These are phyloP conservation scores for Acephala macrosclerotiorum DNA, from an alignment of 2,329 filamentous ascomycete species.

Conservation along the genomic window DNA sequence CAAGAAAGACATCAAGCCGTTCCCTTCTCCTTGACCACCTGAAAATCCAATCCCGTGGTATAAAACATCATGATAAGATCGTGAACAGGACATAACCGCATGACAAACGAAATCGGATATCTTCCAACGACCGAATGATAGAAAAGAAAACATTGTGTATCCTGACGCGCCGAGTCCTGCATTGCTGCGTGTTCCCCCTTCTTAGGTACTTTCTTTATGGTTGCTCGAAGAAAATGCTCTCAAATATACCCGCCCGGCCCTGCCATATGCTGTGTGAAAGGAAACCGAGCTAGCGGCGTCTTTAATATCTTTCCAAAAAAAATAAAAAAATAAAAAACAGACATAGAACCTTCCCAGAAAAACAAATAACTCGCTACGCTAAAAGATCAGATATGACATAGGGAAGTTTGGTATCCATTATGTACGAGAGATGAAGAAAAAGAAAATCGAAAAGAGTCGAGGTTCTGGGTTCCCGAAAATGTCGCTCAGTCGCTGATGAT, in stretches of 20 bases:
- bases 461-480: constrained; percentile 40
- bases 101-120: constrained; percentile 39
- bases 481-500: constrained; percentile 43
- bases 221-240: constrained; percentile 47
- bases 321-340: constrained; percentile 39
- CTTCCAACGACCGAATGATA: constrained; percentile 38
- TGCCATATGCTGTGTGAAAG: constrained; percentile 42
- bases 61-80: constrained; percentile 34
- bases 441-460: constrained; percentile 28
- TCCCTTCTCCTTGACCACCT: constrained; percentile 30
- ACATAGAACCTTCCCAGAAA: constrained; percentile 50
- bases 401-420: constrained; percentile 45
- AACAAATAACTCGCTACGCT: constrained; percentile 57
- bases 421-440: constrained; percentile 37
- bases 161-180: constrained; percentile 58
- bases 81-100: constrained; percentile 41
- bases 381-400: constrained; percentile 51
- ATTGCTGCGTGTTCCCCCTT: constrained; percentile 71
- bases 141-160: constrained; percentile 41
- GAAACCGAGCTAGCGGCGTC: constrained; percentile 45
- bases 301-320: constrained; percentile 51
- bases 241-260: constrained; percentile 42
- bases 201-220: constrained; percentile 45
- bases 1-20: constrained; percentile 41
- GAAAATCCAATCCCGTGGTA: constrained; percentile 24